Conservation (phyloP, 495 filamentous ascomycete genomes). For the Cladorrhinum samala region DNA sequence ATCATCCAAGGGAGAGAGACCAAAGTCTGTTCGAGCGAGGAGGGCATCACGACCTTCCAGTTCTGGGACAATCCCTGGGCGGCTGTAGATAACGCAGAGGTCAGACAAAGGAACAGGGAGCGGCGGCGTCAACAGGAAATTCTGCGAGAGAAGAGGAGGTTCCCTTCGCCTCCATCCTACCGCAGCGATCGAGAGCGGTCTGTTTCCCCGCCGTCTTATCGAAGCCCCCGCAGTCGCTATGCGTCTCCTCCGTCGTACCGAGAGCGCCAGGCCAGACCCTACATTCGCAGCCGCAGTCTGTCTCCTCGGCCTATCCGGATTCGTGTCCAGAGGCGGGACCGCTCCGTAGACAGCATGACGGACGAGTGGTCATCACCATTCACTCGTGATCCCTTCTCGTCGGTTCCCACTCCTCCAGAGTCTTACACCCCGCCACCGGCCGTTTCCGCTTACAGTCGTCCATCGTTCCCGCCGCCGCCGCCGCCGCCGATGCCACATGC, state of each 20-base stretch:
- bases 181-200: constrained; percentile 2
- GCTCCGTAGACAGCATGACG: background rate
- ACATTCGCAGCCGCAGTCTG: background rate
- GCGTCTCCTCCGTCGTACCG: constrained; percentile 10
- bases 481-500: background rate
- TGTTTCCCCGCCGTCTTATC: constrained; percentile 4
- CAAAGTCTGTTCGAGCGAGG: background rate
- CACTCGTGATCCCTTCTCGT: constrained; percentile 2
- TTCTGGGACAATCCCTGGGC: constrained; percentile 17
- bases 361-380: constrained; percentile 3
- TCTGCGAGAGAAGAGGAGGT: background rate
- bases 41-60: constrained; percentile 3
- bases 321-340: constrained; percentile 3
- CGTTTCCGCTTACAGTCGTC: constrained; percentile 8
- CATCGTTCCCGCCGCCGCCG: background rate
- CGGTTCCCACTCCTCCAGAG: constrained; percentile 5
- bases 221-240: background rate
- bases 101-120: constrained; percentile 2
- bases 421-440: constrained; percentile 10
- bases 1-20: constrained; percentile 21
- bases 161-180: constrained; percentile 11
- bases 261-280: background rate
- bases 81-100: constrained; percentile 9
- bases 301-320: constrained; percentile 4
- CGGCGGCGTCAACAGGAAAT: background rate